Evolutionary conservation across 305 asterid genomes (phyloP).

Genomic region (Fraxinus velutina): DNA sequence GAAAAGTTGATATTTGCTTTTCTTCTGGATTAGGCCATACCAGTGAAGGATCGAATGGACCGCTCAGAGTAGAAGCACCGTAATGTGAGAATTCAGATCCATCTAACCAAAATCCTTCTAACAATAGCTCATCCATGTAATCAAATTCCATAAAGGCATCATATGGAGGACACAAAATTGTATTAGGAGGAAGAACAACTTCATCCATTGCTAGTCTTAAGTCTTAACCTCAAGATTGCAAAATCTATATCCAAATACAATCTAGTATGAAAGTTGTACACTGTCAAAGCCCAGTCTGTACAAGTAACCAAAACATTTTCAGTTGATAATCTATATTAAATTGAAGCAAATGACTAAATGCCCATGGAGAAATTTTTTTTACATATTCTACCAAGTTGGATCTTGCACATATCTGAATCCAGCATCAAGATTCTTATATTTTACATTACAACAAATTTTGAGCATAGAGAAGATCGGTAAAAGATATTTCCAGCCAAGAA

Average conservation of each 20-base stretch:
- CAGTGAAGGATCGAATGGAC: slow-evolving; percentile 58
- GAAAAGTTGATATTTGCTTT: slow-evolving; percentile 45
- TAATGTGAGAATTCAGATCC: slow-evolving; percentile 58
- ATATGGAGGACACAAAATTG: slow-evolving; percentile 33
- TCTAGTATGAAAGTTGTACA: slow-evolving; percentile 12
- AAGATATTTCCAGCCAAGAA: slow-evolving; percentile 18
- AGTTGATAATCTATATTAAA: neutral
- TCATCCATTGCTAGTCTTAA: slow-evolving; percentile 48
- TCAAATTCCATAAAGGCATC: slow-evolving; percentile 75
- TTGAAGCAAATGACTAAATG: neutral
- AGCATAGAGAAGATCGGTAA: slow-evolving; percentile 18
- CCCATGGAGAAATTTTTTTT: neutral
- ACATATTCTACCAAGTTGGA: neutral
- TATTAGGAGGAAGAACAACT: slow-evolving; percentile 43
- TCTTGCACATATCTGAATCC: neutral
- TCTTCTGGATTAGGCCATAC: slow-evolving; percentile 54
- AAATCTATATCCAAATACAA: slow-evolving; percentile 2
- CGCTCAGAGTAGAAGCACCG: slow-evolving; percentile 39
- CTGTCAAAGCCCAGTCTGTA: slow-evolving; percentile 19
- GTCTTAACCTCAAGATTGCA: neutral
- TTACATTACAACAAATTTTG: slow-evolving; percentile 8
- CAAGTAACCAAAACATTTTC: slow-evolving; percentile 16
- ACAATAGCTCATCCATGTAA: slow-evolving; percentile 68
- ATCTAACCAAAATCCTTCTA: slow-evolving; percentile 77
- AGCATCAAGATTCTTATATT: slow-evolving; percentile 26